A percentile compares a stretch with the other conserved stretches of the same genome.
These are phyloP conservation scores for Austroboletus novae-zelandiae DNA, from an alignment of 1,284 basidiomycete species.

Conservation along the genomic window DNA sequence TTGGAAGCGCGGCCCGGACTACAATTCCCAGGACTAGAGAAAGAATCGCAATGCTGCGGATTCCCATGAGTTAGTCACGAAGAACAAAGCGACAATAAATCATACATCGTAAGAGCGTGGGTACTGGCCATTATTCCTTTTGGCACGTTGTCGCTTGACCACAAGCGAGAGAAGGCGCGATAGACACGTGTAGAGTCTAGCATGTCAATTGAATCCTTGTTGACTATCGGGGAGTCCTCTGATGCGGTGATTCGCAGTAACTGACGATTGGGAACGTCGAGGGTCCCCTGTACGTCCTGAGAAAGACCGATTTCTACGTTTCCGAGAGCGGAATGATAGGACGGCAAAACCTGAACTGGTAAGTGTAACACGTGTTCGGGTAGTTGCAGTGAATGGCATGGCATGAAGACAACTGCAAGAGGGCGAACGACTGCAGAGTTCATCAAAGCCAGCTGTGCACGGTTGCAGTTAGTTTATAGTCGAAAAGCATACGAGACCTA, in stretches of 20 bases:
- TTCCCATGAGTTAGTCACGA: conserved; percentile 12
- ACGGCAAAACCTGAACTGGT: conserved; percentile 48
- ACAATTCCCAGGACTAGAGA: conserved; percentile 66
- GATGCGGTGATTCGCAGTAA: conserved; percentile 37
- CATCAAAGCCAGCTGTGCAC: conserved; percentile 41
- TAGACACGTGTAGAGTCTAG: conserved; percentile 44
- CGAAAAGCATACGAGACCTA: conserved; percentile 41
- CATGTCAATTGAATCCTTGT: conserved; percentile 42
- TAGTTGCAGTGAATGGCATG: conserved; percentile 42
- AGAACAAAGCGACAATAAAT: conserved; percentile 9
- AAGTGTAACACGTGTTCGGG: conserved; percentile 58
- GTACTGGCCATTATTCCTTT: conserved; percentile 42
- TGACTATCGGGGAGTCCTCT: conserved; percentile 40
- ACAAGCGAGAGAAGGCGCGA: conserved; percentile 46
- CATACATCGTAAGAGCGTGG: conserved; percentile 64
- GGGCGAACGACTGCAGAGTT: conserved; percentile 45
- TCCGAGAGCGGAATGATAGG: conserved; percentile 30
- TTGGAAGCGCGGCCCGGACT: conserved; percentile 51
- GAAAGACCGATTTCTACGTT: conserved; percentile 36
- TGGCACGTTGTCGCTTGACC: conserved; percentile 36
- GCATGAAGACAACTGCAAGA: conserved; percentile 64
- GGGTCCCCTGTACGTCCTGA: conserved; percentile 48
- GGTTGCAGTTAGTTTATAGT: conserved; percentile 43
- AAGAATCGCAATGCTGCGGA: conserved; percentile 57
- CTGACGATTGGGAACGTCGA: conserved; percentile 44